These are phyloP conservation scores for Astrothelium subdiscretum DNA, from an alignment of 495 filamentous ascomycete species.

Conservation along the genomic window DNA sequence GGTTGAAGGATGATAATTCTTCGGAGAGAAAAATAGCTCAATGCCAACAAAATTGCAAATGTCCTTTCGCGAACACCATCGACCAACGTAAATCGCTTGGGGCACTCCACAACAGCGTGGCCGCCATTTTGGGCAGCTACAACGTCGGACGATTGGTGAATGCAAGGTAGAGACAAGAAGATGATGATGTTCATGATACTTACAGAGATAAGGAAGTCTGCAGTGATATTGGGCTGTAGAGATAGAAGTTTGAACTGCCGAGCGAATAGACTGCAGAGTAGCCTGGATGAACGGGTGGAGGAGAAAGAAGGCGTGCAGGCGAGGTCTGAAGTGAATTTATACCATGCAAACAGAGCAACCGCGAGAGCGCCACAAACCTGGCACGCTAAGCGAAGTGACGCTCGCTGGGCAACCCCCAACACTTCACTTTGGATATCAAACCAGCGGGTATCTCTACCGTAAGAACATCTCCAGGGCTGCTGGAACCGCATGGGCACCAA, in stretches of 20 bases:
- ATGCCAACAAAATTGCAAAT: too few species aligned
- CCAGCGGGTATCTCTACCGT: too few species aligned
- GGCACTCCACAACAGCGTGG: too few species aligned
- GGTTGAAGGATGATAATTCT: too few species aligned
- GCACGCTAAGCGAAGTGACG: not conserved
- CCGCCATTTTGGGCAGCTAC: not conserved
- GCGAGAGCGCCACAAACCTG: not conserved
- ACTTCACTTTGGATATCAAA: not conserved
- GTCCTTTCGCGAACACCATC: too few species aligned
- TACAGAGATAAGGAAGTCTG: constrained; percentile 1
- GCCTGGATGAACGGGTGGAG: not conserved
- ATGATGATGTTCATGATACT: not conserved
- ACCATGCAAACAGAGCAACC: not conserved
- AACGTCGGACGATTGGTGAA: not conserved
- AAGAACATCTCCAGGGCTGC: too few species aligned
- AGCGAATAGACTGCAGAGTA: not conserved
- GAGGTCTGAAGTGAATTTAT: not conserved
- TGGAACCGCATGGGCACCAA: too few species aligned
- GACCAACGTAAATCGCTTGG: too few species aligned
- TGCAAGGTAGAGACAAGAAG: not conserved
- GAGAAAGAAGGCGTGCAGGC: not conserved
- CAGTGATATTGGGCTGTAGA: not conserved
- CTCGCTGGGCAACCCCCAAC: not conserved
- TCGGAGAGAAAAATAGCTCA: too few species aligned
- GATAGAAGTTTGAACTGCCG: not conserved